Base-by-base conservation (phyloP, 2,329 filamentous ascomycete genomes). In the Calycina herbarum region DNA sequence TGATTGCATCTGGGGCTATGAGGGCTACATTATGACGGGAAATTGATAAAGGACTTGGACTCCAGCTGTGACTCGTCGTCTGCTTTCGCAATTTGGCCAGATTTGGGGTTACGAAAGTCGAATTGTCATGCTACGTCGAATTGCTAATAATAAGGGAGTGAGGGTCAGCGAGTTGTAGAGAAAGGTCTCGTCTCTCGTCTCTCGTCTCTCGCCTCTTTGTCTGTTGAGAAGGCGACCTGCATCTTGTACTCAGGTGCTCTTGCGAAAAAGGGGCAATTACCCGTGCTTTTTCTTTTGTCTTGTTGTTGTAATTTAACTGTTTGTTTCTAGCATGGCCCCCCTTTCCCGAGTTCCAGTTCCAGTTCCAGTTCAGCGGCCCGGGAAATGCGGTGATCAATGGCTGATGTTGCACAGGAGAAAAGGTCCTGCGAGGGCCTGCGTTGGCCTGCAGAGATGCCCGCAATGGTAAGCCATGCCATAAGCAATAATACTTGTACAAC, bases 311-410 rank as follows among this genome's bases (percentile, higher is more conserved):
- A 51, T 15, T 48, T n/a, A 29, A 7, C 10, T 11, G n/a, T 7
- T 24, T 20, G 7, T 27, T 54, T 54, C 48, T 54, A 20, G n/a
- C 20, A 29, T 29, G 7, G 11, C 31, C 10, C 20, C 54, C 54
- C 29, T 31, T 57, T 57, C 13, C 27, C 27, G 54, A 31, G 54
- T 11, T 57, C 56, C 4, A 57, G 54, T 31, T 57, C 54, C 54
- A 31, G 54, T 11, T 57, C 56, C 4, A 57, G 56, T 20, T 57
- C 56, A 57, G 56, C 56, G 56, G 56, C 31, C 56, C 29, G 29
- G 56, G 56, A 35, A 57, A 57, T 57, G 56, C 56, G 13, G 56
- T 57, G 56, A 35, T 57, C 56, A 57, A 27, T 27, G 48, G 48
- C 20, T 27, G 8, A 27, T 54, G 48, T 54, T 13, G 48, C 11